These are phyloP conservation scores for Thalassiosira hispida DNA, from an alignment of 352 stramenopile genomes.

Conservation along the genomic window DNA sequence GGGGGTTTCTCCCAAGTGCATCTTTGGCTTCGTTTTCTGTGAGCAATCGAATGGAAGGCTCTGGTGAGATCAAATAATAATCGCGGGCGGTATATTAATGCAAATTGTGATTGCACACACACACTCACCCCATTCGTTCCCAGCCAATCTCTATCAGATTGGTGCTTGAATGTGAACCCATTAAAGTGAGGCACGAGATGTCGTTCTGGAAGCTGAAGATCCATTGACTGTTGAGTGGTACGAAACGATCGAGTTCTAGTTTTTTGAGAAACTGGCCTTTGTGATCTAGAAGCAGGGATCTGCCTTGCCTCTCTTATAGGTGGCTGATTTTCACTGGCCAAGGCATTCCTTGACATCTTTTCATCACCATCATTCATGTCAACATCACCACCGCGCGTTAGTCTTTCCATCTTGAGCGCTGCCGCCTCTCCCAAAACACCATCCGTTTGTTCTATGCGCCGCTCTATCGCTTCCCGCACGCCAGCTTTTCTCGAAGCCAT, in stretches of 20 bases:
- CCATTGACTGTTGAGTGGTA: conserved; percentile 9
- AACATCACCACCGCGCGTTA: conserved; percentile 22
- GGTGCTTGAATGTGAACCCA: conserved; percentile 64
- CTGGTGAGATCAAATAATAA: conserved; percentile 9
- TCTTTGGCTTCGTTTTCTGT: conserved; percentile 35
- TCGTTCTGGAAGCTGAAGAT: conserved; percentile 7
- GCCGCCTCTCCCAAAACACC: conserved; percentile 21
- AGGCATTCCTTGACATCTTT: conserved; percentile 39
- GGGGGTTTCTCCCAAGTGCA: conserved; percentile 35
- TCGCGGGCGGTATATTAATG: neutral
- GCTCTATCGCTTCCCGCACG: conserved; percentile 46
- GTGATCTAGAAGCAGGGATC: conserved; percentile 7
- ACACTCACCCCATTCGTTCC: conserved; percentile 32
- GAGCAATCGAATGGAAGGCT: neutral
- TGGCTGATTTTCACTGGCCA: conserved; percentile 14
- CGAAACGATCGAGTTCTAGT: conserved; percentile 19
- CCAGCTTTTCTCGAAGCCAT: conserved; percentile 60
- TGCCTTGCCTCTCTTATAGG: neutral
- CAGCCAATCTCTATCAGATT: conserved; percentile 65
- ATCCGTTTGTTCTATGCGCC: conserved; percentile 49
- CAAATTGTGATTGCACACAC: too few relatives aligned
- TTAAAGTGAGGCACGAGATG: conserved; percentile 68
- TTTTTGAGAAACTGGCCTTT: neutral
- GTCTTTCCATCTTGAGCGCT: conserved; percentile 28
- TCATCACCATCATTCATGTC: conserved; percentile 20